phyloP scores from a whole-genome alignment of 2,329 filamentous ascomycete genomes.

The Sporothrix protearum region DNA sequence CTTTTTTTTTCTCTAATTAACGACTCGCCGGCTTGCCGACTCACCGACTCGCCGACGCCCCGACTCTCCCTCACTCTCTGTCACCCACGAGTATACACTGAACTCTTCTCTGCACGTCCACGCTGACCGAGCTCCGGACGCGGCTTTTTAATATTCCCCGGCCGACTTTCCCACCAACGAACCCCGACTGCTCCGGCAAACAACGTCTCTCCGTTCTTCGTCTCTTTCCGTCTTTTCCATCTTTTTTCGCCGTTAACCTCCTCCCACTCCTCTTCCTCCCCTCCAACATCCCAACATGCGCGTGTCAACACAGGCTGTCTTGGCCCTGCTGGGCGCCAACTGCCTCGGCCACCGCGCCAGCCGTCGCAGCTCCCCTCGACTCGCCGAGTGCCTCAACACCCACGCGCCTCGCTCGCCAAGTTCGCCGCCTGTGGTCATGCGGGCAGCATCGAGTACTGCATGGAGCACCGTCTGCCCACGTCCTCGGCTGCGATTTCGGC shows the following conservation, averaged over 20 bases:
- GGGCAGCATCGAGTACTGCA: conserved; percentile 43
- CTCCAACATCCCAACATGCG: neutral
- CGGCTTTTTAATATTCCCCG: neutral
- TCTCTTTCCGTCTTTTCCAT: too few species aligned
- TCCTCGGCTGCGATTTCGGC: conserved; percentile 19
- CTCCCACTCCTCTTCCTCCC: neutral
- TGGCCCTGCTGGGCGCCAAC: conserved; percentile 7
- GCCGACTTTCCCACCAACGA: neutral
- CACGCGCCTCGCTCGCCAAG: conserved; percentile 40
- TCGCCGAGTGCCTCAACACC: conserved; percentile 38
- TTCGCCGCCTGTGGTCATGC: conserved; percentile 45
- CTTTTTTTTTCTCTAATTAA: neutral
- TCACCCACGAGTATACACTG: neutral
- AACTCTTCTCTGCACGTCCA: neutral
- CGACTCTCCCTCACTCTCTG: neutral
- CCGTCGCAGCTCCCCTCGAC: neutral
- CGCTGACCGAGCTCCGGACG: neutral
- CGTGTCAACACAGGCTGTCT: neutral
- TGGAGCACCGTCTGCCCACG: conserved; percentile 34
- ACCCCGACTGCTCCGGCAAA: neutral
- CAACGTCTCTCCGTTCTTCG: neutral
- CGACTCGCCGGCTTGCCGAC: neutral
- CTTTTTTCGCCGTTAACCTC: neutral
- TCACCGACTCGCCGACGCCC: too few species aligned
- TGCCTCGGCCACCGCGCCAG: neutral